phyloP scores from a whole-genome alignment of 352 stramenopile species.

The Globisporangium canariense region DNA sequence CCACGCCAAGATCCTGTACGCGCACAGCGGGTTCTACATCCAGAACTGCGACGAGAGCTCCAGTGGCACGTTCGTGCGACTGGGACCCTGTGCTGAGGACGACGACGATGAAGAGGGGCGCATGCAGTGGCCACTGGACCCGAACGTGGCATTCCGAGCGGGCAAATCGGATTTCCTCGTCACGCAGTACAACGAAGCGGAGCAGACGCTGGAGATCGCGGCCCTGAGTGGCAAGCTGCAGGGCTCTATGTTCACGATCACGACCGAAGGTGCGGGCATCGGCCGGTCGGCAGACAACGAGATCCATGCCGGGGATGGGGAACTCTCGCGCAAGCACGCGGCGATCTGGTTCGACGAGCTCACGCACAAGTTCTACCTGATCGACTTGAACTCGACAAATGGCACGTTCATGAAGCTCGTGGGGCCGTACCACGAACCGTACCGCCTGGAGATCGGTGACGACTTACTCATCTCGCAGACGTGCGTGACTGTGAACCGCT shows the following conservation, averaged over 20 bases:
- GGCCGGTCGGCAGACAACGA: constrained; percentile 85
- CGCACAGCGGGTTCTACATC: constrained; percentile 61
- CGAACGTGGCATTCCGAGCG: constrained; percentile 60
- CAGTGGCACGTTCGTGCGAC: constrained; percentile 66
- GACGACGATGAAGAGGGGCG: constrained; percentile 44
- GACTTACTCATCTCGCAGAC: constrained; percentile 96
- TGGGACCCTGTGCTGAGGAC: constrained; percentile 33
- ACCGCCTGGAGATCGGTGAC: constrained; percentile 91
- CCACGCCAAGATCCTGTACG: constrained; percentile 60
- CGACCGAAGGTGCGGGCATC: constrained; percentile 83
- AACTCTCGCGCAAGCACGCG: constrained; percentile 93
- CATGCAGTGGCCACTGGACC: constrained; percentile 80
- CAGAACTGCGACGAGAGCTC: constrained; percentile 38
- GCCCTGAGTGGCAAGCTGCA: constrained; percentile 63
- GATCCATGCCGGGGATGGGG: constrained; percentile 93
- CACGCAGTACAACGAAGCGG: constrained; percentile 42
- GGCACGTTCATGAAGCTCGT: constrained; percentile 96
- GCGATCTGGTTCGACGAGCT: constrained; percentile 90
- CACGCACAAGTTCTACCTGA: constrained; percentile 74
- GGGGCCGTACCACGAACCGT: constrained; percentile 91
- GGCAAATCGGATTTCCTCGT: constrained; percentile 83
- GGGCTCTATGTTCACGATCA: constrained; percentile 76
- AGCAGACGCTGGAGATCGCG: constrained; percentile 52
- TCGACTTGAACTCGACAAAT: constrained; percentile 89
- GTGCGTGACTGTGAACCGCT: constrained; percentile 95